Conservation (phyloP, 495 filamentous ascomycete species). For the Sphaerosporella brunnea region DNA sequence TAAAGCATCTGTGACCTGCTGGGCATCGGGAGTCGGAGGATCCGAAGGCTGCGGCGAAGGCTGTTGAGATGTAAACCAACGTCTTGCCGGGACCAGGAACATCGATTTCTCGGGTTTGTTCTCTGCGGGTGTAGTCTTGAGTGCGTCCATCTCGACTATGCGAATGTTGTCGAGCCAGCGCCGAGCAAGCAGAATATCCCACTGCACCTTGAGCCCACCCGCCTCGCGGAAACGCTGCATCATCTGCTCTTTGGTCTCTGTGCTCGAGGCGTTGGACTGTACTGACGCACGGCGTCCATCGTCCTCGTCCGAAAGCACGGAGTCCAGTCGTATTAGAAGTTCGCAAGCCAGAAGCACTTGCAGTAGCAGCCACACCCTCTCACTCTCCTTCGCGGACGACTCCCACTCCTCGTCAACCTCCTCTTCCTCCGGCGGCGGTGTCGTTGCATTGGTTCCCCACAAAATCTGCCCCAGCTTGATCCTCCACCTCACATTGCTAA, state of each 20-base stretch:
- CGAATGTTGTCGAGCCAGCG: conserved; percentile 60
- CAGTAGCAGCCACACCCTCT: conserved; percentile 60
- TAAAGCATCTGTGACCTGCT: conserved; percentile 7
- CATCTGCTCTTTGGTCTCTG: conserved; percentile 35
- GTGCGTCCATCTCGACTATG: conserved; percentile 32
- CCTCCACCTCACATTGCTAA: conserved; percentile 63
- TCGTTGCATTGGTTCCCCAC: conserved; percentile 37
- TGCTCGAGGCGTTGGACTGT: background rate
- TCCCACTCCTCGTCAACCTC: conserved; percentile 29
- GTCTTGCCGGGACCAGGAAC: conserved; percentile 11
- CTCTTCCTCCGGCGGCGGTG: conserved; percentile 29
- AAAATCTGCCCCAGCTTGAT: conserved; percentile 63
- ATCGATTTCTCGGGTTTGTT: background rate
- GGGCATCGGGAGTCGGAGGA: conserved; percentile 18
- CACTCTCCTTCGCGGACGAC: conserved; percentile 31
- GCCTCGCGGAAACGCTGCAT: conserved; percentile 44
- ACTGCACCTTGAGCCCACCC: conserved; percentile 50
- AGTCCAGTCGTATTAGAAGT: conserved; percentile 56
- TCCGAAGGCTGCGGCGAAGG: conserved; percentile 24
- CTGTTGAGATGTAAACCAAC: conserved; percentile 20
- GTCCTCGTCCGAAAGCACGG: conserved; percentile 38
- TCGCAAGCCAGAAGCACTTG: conserved; percentile 66
- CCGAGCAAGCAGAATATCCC: conserved; percentile 61
- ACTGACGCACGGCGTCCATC: conserved; percentile 31
- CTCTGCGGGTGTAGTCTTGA: conserved; percentile 18